A percentile compares a stretch with the other conserved stretches of the same genome.
Conservation (phyloP, 2,329 filamentous ascomycete species). For the Penicillium paneum region DNA sequence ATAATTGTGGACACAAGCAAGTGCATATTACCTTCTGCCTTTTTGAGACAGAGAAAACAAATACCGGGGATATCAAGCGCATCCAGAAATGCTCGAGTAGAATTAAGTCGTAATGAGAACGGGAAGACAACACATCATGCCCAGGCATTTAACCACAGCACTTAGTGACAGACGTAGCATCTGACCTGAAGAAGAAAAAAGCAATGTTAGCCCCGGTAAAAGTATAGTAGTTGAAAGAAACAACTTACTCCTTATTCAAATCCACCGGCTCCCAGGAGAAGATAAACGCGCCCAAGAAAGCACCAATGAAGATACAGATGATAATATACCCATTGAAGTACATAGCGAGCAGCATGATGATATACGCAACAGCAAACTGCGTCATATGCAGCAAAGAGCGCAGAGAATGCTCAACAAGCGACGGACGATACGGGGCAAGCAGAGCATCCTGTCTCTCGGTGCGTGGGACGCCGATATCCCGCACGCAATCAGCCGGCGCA, state of each 20-base stretch:
- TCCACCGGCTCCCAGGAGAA: slow-evolving; percentile 65
- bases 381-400: slow-evolving; percentile 66
- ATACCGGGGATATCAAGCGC: background rate
- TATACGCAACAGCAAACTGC: slow-evolving; percentile 73
- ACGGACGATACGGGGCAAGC: slow-evolving; percentile 51
- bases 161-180: background rate
- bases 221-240: background rate
- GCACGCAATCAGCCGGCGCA: background rate
- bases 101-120: background rate
- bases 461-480: background rate
- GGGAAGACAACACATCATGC: background rate
- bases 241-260: slow-evolving; percentile 2
- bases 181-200: background rate
- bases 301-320: slow-evolving; percentile 75
- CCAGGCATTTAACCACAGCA: slow-evolving; percentile 1
- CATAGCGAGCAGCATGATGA: slow-evolving; percentile 69
- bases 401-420: slow-evolving; percentile 61
- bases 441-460: background rate
- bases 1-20: background rate
- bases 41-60: background rate
- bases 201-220: background rate
- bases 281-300: slow-evolving; percentile 67
- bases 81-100: background rate
- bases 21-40: background rate
- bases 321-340: slow-evolving; percentile 72